Base-by-base conservation (phyloP, 2,329 filamentous ascomycete species). In the Hypoxylon sp. region DNA sequence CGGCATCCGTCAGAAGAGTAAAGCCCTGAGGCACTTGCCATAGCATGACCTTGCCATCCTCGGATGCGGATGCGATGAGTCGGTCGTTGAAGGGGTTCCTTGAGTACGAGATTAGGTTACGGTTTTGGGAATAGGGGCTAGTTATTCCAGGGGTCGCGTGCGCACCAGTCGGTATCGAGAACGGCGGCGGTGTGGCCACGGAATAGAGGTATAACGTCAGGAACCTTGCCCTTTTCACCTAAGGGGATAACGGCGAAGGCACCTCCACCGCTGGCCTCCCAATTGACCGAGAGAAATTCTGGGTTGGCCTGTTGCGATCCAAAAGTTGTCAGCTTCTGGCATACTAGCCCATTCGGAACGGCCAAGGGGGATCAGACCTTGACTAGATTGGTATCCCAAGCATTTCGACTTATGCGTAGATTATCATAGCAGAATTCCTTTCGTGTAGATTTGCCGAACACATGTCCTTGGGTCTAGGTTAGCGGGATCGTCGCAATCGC, bases 401-500 rank as follows among this genome's bases (percentile, higher is more conserved):
- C 95, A 89, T 99, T 99, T 80, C 91, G 92, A 76, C 93, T 97
- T 80, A 99, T 93, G 78, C 93, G 92, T 72, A 99, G 84, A 80
- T 98, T 98, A 80, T 99, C 95, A 82, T 98, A 99, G 85, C 94
- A 97, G 86, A 92, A 92, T 79, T 99, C 95, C 87, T 97, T 97
- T 81, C 92, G 90, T 70, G 94, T 96, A 67, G 93, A 83, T 82
- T 96, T 95, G 78, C 95, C 95, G 84, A 97, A 99, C 82, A 99
- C 91, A 86, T 99, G 95, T 85, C 94, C 94, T 97, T 79, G 59
- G 62, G 13, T 49, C 66, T 62, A 68, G 59, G 70, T 71, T 68
- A 73, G 71, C 67, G 26, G 69, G 67, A 67, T 63, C 62, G 75
- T 71, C 41, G 67, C 63, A 64, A 51, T 52, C 61, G 68, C 44